Percentiles rank a stretch among this genome's conserved stretches.
These are phyloP conservation scores for Fusarium sp. DNA, from an alignment of 2,329 filamentous ascomycete genomes.

Conservation along the genomic window DNA sequence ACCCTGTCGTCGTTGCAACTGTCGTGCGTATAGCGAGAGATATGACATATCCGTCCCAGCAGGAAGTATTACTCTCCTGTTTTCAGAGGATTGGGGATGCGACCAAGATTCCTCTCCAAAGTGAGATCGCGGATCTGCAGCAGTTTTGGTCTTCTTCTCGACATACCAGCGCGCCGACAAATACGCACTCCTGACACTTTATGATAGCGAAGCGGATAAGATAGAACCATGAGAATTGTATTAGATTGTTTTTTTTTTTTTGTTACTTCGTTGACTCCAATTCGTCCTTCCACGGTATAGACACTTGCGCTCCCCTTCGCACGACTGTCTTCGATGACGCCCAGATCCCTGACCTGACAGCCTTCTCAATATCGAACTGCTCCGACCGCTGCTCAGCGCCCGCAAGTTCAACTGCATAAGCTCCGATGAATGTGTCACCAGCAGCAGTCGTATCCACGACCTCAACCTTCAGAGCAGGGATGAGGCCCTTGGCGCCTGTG, in stretches of 20 bases:
- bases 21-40: slow-evolving; percentile 39
- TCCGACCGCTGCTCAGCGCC: background rate
- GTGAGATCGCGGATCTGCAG: slow-evolving; percentile 7
- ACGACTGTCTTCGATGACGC: slow-evolving; percentile 11
- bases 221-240: too few species aligned
- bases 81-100: slow-evolving; percentile 13
- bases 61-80: slow-evolving; percentile 3
- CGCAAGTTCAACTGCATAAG: slow-evolving; percentile 66
- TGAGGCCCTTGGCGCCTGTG: slow-evolving; percentile 53
- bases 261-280: background rate
- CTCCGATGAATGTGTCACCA: slow-evolving; percentile 92
- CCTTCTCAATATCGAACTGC: slow-evolving; percentile 4
- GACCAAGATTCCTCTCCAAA: slow-evolving; percentile 2
- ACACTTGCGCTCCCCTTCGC: slow-evolving; percentile 12
- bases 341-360: background rate
- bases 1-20: slow-evolving; percentile 43
- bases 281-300: slow-evolving; percentile 15
- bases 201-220: too few species aligned
- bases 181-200: background rate
- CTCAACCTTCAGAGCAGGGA: slow-evolving; percentile 72
- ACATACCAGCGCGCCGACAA: slow-evolving; percentile 1
- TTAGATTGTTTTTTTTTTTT: background rate
- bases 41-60: slow-evolving; percentile 16
- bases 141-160: slow-evolving; percentile 16
- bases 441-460: slow-evolving; percentile 95